Evolutionary conservation across 768 basidiomycete genomes (phyloP), one percentile per base, ranked within the genome.

Genomic region (Termitomyces sp.): DNA sequence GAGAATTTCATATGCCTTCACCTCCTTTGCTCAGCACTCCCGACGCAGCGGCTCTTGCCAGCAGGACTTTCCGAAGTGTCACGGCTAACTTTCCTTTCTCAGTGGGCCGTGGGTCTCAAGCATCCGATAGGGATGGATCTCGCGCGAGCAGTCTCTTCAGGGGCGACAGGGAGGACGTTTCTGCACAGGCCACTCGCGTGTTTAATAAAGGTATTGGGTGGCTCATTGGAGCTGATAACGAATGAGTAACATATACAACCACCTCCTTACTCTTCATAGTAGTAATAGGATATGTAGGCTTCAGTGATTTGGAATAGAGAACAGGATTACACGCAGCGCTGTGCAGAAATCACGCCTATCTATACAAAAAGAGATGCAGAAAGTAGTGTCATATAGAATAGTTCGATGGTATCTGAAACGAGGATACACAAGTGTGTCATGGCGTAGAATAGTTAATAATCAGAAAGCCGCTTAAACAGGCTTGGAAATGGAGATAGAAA

Each of bases 141-240:
- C 68, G 74, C 20, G 77, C 77, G 50, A 76, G 76, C 54, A 70
- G 72, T 56, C 72, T 76, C 50, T 70, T 77, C 50, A 72, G 75
- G 59, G 73, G 72, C 60, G 81, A 81, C 54, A 75, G 75, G 41
- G 84, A 82, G 18, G 88, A 89, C 55, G 85, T 90, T 44, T 84
- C 87, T 20, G 71, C 82, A n/a, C 86, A 88, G 65, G 93, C 93
- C 2, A 84, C 85, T 51, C 81, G 87, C 35, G 92, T 86, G 4
- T 71, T 98, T 44, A 90, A 92, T 40, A 88, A 89, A 67, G 96
- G 96, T 8, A 92, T 98, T 55, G 95, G 95, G 32, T 98, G 96
- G 96, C 78, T 98, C 32, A 86, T 98, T 58, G 96, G 96, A 44
- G 90, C 86, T 13, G 94, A 95, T 61, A 88, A 86, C 50, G 70